phyloP scores from a whole-genome alignment of 352 stramenopile species.

The Phytophthora multivora region DNA sequence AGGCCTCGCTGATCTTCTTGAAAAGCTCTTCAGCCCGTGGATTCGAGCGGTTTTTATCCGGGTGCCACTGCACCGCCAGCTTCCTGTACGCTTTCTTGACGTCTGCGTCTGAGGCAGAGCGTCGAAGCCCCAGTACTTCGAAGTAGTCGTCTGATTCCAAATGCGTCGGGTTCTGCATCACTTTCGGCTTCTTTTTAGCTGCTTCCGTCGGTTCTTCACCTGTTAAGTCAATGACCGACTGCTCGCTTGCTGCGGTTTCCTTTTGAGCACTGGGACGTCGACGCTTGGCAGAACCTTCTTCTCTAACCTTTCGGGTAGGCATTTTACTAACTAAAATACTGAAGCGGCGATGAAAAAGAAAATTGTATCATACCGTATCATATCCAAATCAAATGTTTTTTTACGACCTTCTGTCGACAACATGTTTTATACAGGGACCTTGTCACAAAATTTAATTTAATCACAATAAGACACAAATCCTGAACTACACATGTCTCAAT shows the following conservation, averaged over 20 bases:
- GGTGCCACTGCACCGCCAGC: constrained; percentile 91
- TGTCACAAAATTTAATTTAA: no score
- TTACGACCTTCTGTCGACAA: no score
- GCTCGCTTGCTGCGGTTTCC: constrained; percentile 4
- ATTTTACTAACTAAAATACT: no score
- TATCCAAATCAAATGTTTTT: no score
- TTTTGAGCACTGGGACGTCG: constrained; percentile 6
- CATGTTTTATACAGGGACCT: no score
- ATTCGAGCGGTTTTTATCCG: constrained; percentile 92
- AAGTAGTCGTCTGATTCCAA: constrained; percentile 83
- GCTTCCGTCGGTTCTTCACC: constrained; percentile 7
- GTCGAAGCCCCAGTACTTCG: constrained; percentile 52
- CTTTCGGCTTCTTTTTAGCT: constrained; percentile 1
- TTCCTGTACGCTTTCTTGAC: constrained; percentile 73
- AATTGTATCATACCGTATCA: no score
- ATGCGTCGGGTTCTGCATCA: constrained; percentile 33
- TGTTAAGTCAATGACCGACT: constrained; percentile 28
- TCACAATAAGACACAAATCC: no score
- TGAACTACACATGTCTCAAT: no score
- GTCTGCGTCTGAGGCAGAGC: constrained; percentile 48
- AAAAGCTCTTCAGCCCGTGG: constrained; percentile 89
- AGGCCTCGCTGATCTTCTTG: constrained; percentile 89
- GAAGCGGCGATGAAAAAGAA: no score
- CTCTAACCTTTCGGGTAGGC: no score
- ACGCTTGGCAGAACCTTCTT: constrained; percentile 6